Evolutionary conservation across 2,329 filamentous ascomycete genomes (phyloP), one percentile per base, ranked within the genome.

Genomic region (Thermothelomyces thermophilus): DNA sequence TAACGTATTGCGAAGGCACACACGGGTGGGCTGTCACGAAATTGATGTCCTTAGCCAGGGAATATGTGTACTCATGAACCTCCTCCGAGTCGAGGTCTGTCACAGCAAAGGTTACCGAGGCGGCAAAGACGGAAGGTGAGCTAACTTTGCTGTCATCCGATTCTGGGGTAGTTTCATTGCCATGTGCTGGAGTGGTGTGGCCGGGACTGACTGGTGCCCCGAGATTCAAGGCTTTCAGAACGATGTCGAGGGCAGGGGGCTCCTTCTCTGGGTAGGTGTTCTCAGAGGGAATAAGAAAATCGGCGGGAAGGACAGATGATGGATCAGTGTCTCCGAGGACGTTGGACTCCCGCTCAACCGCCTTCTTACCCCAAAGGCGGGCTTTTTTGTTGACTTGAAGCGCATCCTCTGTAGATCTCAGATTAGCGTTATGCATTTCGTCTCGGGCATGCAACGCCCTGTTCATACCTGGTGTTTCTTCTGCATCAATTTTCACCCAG

Each of bases 11-110:
- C 1, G 79, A 80, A 1, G 77, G 74, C 5, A 77, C 73, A 58
- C 82, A 86, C 0, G 82, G 82, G 56, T 84, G 80, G 0, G 80
- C 80, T 1, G 82, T 84, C 16, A 84, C 77, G 61, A 85, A 85
- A 57, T 76, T 76, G 19, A 84, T 72, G 51, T 85, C 81, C 56
- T 80, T 76, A 5, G 67, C 65, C 9, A 86, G 64, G 1, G 71
- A 60, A 45, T 75, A 71, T 1, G 68, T 69, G 46, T 73, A 58
- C 48, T 73, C 60, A 22, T 64, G 58, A 37, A 64, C 66, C 39
- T 71, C 66, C 1, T 69, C 67, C 2, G 65, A 60, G 2, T 69
- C 65, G 26, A 72, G 71, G 31, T 70, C 64, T 11, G 65, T 65
- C 9, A 75, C 66, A 1, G 62, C 63, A 54, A 76, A 76, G 5